A percentile compares a stretch with the other conserved stretches of the same genome.
phyloP scores from a whole-genome alignment of 2,329 filamentous ascomycete genomes.

The Beauveria asiatica region DNA sequence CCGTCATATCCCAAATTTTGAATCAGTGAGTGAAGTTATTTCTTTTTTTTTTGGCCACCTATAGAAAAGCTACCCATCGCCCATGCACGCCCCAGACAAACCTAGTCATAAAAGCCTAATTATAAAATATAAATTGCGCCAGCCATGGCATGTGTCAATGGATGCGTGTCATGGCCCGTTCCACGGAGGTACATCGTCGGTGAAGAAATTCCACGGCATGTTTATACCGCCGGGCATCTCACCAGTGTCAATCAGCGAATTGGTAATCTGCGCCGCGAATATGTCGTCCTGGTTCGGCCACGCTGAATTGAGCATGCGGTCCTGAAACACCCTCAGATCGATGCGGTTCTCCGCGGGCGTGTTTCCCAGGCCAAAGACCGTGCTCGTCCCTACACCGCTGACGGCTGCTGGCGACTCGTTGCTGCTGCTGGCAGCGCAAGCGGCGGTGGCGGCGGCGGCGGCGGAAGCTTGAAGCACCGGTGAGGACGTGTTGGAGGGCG shows the following conservation, averaged over 20 bases:
- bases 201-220: conserved; percentile 24
- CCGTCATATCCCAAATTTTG: background rate
- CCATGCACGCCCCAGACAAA: background rate
- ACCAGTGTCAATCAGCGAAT: conserved; percentile 16
- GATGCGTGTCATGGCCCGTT: background rate
- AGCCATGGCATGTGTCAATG: background rate
- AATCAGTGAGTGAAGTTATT: background rate
- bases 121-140: background rate
- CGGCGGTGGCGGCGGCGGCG: conserved; percentile 13
- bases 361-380: conserved; percentile 22
- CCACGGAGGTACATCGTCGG: conserved; percentile 15
- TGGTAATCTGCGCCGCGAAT: conserved; percentile 21
- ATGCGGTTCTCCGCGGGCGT: conserved; percentile 28
- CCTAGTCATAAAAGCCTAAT: background rate
- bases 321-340: conserved; percentile 26
- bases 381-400: background rate
- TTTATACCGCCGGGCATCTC: conserved; percentile 16
- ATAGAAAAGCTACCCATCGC: background rate
- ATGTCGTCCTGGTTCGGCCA: conserved; percentile 25
- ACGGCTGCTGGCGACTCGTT: conserved; percentile 20
- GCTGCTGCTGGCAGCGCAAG: conserved; percentile 16
- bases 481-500: conserved; percentile 24
- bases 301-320: conserved; percentile 21
- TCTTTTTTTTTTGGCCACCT: background rate
- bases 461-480: conserved; percentile 18